Evolutionary conservation across 768 basidiomycete species (phyloP).

Genomic region (Tricholoma flavovirens): DNA sequence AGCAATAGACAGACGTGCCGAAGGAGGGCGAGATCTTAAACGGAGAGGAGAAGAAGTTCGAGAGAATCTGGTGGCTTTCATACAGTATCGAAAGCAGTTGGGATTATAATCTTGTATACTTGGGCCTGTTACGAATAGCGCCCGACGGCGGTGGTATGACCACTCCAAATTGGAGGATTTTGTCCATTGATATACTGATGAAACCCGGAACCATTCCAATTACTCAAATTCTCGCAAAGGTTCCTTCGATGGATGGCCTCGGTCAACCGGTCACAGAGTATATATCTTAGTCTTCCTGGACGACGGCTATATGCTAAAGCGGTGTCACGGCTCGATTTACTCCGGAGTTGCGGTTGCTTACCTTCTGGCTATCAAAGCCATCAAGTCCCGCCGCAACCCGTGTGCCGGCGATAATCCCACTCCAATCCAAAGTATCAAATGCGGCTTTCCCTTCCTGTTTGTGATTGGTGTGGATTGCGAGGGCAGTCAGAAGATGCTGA

Average conservation of each 20-base stretch:
- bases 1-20: slow-evolving; percentile 60
- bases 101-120: slow-evolving; percentile 25
- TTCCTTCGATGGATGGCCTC: not conserved
- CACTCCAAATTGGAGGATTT: too few species aligned
- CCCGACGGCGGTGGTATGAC: too few species aligned
- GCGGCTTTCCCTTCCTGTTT: slow-evolving; percentile 37
- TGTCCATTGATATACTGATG: too few species aligned
- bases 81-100: slow-evolving; percentile 63
- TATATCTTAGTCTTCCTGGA: slow-evolving; percentile 14
- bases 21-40: slow-evolving; percentile 59
- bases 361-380: slow-evolving; percentile 33
- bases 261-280: too few species aligned
- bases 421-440: slow-evolving; percentile 75
- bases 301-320: slow-evolving; percentile 15
- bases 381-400: slow-evolving; percentile 69
- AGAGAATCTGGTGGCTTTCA: slow-evolving; percentile 72
- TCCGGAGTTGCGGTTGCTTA: slow-evolving; percentile 9
- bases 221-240: not conserved
- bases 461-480: slow-evolving; percentile 56
- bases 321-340: not conserved
- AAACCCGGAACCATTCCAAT: not conserved
- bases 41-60: slow-evolving; percentile 69
- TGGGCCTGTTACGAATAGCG: too few species aligned
- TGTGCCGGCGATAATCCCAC: slow-evolving; percentile 69
- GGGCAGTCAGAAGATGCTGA: slow-evolving; percentile 73